Percentiles rank a stretch among this genome's conserved stretches.
Evolutionary conservation across 2,329 filamentous ascomycete genomes (phyloP).

Genomic region (Cladophialophora immunda): DNA sequence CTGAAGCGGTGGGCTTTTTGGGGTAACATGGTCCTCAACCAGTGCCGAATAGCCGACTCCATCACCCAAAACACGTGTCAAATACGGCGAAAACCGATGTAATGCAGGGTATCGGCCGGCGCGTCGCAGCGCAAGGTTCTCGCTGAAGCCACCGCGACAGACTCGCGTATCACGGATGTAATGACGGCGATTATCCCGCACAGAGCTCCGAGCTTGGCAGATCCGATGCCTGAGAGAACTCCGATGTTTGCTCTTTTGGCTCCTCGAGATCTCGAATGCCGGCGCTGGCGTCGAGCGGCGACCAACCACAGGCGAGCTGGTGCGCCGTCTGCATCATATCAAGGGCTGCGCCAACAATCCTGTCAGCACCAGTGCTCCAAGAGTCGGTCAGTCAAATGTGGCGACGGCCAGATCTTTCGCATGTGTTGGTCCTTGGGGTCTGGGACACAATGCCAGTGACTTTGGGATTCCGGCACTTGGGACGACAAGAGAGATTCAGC

Average conservation of each 20-base stretch:
- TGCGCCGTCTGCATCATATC: neutral
- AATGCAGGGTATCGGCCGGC: slow-evolving; percentile 19
- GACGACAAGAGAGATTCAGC: neutral
- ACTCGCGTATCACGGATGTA: slow-evolving; percentile 10
- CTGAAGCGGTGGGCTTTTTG: slow-evolving; percentile 13
- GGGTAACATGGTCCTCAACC: slow-evolving; percentile 10
- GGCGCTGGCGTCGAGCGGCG: neutral
- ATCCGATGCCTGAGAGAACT: slow-evolving; percentile 15
- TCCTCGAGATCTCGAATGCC: slow-evolving; percentile 1
- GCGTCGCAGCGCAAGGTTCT: neutral
- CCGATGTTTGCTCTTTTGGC: slow-evolving; percentile 9
- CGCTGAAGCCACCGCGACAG: too few species aligned
- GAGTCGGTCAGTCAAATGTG: neutral
- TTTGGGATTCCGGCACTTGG: neutral
- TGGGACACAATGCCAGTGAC: neutral
- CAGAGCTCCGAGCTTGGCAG: slow-evolving; percentile 21
- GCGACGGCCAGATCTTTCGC: neutral
- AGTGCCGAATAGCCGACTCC: slow-evolving; percentile 29
- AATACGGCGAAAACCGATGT: neutral
- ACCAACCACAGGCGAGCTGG: neutral
- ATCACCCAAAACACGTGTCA: neutral
- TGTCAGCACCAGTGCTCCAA: neutral
- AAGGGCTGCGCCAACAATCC: neutral
- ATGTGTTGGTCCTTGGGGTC: neutral
- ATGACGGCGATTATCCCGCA: slow-evolving; percentile 16